Base-by-base conservation (phyloP, 2,329 filamentous ascomycete genomes). In the Berkeleyomyces basicola region DNA sequence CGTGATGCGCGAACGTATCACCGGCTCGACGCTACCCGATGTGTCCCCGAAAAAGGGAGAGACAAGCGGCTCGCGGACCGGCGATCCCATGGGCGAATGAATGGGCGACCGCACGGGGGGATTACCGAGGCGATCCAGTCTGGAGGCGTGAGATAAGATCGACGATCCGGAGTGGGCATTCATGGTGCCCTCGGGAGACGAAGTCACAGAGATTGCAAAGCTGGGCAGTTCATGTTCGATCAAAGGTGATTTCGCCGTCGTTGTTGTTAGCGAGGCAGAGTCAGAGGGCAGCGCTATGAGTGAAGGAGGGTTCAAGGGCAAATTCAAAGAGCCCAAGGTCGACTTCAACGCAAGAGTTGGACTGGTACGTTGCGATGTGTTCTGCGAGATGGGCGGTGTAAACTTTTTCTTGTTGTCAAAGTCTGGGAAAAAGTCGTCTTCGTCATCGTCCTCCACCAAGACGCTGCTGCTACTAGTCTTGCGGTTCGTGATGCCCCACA, bases 371-470 rank as follows among this genome's bases (percentile, higher is more conserved):
- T 58, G 61, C n/a, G 63, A 65, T 9, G 55, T 51, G 57, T 61
- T 61, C 31, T 62, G 55, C 9, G 63, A 64, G 31, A 62, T 64
- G 23, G 61, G 58, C 5, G 66, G 61, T 1, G 63, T 63, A 10
- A 63, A 63, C 51, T 65, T 65, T 23, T 65, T 72, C 66, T 71
- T 73, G 62, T 74, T 72, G 57, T 76, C 76, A 68, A 83, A 82
- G 67, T 82, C 77, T 1, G 80, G 74, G 4, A 81, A 72, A 67
- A 81, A 74, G 58, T 79, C 76, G n/a, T 79, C 76, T 1, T 80
- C 78, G 23, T 79, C 76, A 23, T 78, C 76, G 6, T 75, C 73
- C 11, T 78, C 75, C 14, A 43, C 36, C 10, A 59, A 39, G n/a
- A 46, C 40, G 11, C 16, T 55, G 31, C n/a, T 57, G 42, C 46